These are phyloP conservation scores for Phytopythium delawarense DNA, from an alignment of 352 stramenopile species.

Conservation along the genomic window DNA sequence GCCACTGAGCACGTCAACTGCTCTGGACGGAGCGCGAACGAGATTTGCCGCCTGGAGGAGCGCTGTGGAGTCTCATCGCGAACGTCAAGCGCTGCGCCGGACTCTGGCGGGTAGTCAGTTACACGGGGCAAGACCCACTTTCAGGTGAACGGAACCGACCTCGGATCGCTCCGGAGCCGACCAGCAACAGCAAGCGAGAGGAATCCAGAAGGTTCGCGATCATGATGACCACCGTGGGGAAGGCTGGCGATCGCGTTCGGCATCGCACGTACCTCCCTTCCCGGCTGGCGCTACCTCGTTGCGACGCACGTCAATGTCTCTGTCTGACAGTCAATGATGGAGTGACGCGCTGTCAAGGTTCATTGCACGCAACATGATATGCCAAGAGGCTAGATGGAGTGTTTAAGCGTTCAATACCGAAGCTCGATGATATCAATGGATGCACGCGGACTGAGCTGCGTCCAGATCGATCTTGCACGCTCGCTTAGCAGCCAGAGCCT, in stretches of 20 bases:
- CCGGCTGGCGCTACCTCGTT: not conserved
- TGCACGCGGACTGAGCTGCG: not conserved
- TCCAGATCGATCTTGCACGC: no score
- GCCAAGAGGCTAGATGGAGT: not conserved
- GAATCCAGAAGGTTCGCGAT: not conserved
- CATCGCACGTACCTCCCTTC: not conserved
- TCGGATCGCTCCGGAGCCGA: not conserved
- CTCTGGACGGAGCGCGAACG: not conserved
- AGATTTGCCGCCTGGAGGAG: not conserved
- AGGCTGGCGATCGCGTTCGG: not conserved
- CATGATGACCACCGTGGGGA: not conserved
- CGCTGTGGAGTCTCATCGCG: not conserved
- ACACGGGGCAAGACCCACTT: not conserved
- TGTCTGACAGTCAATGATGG: not conserved
- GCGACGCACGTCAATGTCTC: not conserved
- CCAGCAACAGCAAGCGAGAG: not conserved
- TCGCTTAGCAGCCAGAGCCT: constrained; percentile 19
- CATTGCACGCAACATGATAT: not conserved
- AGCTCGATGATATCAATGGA: not conserved
- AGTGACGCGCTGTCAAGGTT: no score
- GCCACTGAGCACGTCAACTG: not conserved
- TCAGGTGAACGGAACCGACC: not conserved
- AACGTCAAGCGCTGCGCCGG: not conserved
- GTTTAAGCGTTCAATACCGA: not conserved
- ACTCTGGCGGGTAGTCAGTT: not conserved